Evolutionary conservation across 805 yeast genomes (phyloP), one percentile per base, ranked within the genome.

Genomic region (Danielozyma ontarioensis): DNA sequence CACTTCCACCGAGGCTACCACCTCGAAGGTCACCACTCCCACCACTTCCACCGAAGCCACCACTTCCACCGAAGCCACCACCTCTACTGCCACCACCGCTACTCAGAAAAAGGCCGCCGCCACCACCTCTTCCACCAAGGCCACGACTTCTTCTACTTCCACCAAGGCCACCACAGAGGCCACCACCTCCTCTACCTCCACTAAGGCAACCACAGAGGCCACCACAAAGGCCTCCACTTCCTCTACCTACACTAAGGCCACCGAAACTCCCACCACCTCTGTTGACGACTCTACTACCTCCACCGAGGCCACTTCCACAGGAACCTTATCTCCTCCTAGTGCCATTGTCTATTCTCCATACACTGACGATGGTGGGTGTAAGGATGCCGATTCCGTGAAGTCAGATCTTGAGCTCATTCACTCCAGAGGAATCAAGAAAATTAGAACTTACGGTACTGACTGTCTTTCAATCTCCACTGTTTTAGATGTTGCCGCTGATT

Each of bases 381-480:
- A 85, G 53, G 66, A 63, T 39, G 59, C 69, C 28, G 62, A 51
- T 35, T 53, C 72, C 11, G 83, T 89, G 28, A 38, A 56, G 30
- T 40, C 62, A 15, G 96, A 89, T 57, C 65, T 89, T 38, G 44
- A 63, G 19, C 48, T 62, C 39, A 83, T 89, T 47, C 51, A 59
- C 17, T 54, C 72, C 35, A 78, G 76, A 51, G 84, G 87, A 35
- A 79, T 88, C 47, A 53, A 61, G 25, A 72, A 72, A 33, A 62
- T 89, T 34, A 78, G 97, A 65, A 55, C 86, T 33, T 89, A 89
- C 54, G 95, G 95, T 46, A 82, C 85, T 37, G 97, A 89, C 58
- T 89, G 97, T 65, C 69, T 74, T 54, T 74, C 83, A 17, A 59
- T 84, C 31, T 51, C 70, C 19, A 77, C 82, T 3, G 77, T 87